Conservation (phyloP, 148 eudicot species). For the Camellia japonica region DNA sequence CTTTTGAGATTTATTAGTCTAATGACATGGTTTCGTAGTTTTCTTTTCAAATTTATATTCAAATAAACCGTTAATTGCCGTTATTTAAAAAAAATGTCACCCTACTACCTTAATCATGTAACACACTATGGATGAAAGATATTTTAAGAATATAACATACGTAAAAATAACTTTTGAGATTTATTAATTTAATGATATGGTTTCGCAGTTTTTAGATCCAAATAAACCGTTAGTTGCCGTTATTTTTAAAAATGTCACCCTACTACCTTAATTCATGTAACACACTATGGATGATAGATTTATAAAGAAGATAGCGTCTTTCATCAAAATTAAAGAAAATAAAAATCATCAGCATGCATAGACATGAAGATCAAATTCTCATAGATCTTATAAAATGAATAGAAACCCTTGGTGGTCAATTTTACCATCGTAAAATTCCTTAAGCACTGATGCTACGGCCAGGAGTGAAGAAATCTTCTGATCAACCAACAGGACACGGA, state of each 20-base stretch:
- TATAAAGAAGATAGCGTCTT: background rate
- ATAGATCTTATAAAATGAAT: background rate
- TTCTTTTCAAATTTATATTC: background rate
- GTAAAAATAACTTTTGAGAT: background rate
- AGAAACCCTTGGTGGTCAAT: background rate
- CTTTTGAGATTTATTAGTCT: background rate
- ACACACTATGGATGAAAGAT: background rate
- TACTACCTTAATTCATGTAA: background rate
- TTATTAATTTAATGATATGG: background rate
- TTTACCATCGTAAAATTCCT: conserved; percentile 32
- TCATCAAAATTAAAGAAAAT: background rate
- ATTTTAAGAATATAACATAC: background rate
- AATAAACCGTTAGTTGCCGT: background rate
- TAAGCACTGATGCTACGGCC: conserved; percentile 24
- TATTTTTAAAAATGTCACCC: background rate
- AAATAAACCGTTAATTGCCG: background rate
- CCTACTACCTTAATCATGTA: background rate
- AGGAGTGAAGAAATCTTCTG: conserved; percentile 19
- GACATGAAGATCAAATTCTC: conserved; percentile 4
- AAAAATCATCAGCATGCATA: background rate
- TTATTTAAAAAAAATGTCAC: background rate
- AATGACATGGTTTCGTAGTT: background rate
- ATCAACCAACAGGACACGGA: conserved; percentile 30
- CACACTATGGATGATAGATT: background rate
- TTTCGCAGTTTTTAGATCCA: background rate